These are phyloP conservation scores for Rhodotorula taiwanensis DNA, from an alignment of 768 basidiomycete species.

Conservation along the genomic window DNA sequence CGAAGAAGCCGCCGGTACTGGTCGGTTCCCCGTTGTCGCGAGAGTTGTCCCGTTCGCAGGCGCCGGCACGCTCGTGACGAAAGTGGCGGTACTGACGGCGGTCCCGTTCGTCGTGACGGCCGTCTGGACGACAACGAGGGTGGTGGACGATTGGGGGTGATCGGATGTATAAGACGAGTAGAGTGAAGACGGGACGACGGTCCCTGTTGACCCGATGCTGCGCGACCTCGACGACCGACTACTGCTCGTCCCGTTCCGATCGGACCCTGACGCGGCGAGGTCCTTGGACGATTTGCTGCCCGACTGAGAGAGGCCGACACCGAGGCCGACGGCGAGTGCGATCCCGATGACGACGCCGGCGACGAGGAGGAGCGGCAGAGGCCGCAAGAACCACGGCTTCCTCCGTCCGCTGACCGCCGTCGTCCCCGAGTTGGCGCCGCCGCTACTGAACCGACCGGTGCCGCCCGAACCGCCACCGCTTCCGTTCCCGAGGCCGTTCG, in stretches of 20 bases:
- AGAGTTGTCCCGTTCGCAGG: constrained; percentile 4
- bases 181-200: constrained; percentile 26
- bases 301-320: constrained; percentile 23
- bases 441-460: not conserved
- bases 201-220: not conserved
- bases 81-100: not conserved
- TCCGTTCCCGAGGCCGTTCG: not conserved
- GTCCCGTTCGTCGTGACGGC: not conserved
- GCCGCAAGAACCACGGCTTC: constrained; percentile 28
- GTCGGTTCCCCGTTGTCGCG: constrained; percentile 30
- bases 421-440: constrained; percentile 12
- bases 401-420: constrained; percentile 13
- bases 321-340: constrained; percentile 33
- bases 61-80: not conserved
- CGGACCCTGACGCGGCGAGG: not conserved
- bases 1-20: constrained; percentile 14
- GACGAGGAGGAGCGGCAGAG: constrained; percentile 17
- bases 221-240: not conserved
- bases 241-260: not conserved
- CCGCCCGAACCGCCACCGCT: not conserved
- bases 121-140: not conserved
- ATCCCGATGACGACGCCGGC: constrained; percentile 15
- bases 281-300: not conserved
- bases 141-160: constrained; percentile 16
- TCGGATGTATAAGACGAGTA: constrained; percentile 22